phyloP scores from a whole-genome alignment of 2,329 filamentous ascomycete genomes.

The Pseudohalonectria lignicola region DNA sequence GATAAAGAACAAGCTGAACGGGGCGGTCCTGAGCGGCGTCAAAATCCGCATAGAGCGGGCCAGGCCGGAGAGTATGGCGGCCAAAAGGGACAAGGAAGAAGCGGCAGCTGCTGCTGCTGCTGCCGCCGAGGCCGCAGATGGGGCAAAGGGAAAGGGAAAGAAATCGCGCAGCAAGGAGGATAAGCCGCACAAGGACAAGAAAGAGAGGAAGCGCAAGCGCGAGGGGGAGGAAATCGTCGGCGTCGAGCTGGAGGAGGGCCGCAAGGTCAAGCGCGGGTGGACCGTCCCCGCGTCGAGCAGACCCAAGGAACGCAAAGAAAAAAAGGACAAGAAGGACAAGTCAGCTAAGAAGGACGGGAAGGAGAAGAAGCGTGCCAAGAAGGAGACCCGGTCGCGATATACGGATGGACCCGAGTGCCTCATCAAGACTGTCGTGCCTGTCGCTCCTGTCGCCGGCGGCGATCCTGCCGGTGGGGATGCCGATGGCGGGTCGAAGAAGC shows the following conservation, averaged over 20 bases:
- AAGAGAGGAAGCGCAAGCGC: slow-evolving; percentile 37
- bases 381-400: slow-evolving; percentile 61
- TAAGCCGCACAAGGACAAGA: slow-evolving; percentile 16
- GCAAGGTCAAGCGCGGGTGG: slow-evolving; percentile 85
- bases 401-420: slow-evolving; percentile 72
- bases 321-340: slow-evolving; percentile 27
- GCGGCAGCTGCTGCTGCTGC: slow-evolving; percentile 3
- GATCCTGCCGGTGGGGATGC: slow-evolving; percentile 19
- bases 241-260: slow-evolving; percentile 58
- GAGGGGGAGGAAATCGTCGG: slow-evolving; percentile 47
- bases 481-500: slow-evolving; percentile 42
- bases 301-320: slow-evolving; percentile 33
- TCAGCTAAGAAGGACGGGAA: slow-evolving; percentile 38
- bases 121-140: slow-evolving; percentile 18
- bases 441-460: slow-evolving; percentile 8
- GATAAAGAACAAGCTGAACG: slow-evolving; percentile 82
- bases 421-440: slow-evolving; percentile 67
- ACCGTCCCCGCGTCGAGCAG: slow-evolving; percentile 49
- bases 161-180: slow-evolving; percentile 15
- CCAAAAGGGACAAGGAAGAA: slow-evolving; percentile 21
- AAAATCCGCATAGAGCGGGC: slow-evolving; percentile 83
- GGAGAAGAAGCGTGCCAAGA: slow-evolving; percentile 44
- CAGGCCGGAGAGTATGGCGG: slow-evolving; percentile 45
- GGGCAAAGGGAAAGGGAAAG: slow-evolving; percentile 12
- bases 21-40: slow-evolving; percentile 68